phyloP scores from a whole-genome alignment of 2,329 filamentous ascomycete species.

The Penicillium griseofulvum region DNA sequence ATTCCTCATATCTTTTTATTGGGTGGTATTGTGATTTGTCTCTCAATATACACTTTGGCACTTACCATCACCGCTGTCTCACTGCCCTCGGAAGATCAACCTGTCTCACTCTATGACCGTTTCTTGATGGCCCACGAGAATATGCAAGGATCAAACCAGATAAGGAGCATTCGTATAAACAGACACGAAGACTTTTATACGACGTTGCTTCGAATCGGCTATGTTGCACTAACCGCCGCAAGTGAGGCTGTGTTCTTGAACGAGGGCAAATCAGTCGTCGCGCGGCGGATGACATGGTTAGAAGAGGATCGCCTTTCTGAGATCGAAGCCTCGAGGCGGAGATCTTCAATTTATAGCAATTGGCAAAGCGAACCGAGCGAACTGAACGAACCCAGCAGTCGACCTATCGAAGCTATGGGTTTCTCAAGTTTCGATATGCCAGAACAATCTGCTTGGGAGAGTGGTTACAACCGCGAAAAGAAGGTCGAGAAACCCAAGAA shows the following conservation, averaged over 20 bases:
- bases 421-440: constrained; percentile 36
- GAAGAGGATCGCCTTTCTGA: constrained; percentile 83
- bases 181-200: constrained; percentile 96
- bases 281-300: constrained; percentile 81
- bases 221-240: constrained; percentile 84
- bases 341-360: constrained; percentile 16
- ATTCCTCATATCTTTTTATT: constrained; percentile 90
- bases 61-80: constrained; percentile 72
- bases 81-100: constrained; percentile 52
- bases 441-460: constrained; percentile 41
- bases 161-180: constrained; percentile 75
- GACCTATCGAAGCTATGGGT: constrained; percentile 33
- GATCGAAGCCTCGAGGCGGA: constrained; percentile 55
- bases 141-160: constrained; percentile 85
- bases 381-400: constrained; percentile 1
- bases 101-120: constrained; percentile 56
- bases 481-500: constrained; percentile 43
- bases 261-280: constrained; percentile 72
- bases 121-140: constrained; percentile 74
- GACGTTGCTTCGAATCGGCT: constrained; percentile 79
- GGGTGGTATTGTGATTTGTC: constrained; percentile 71
- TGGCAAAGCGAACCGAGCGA: constrained; percentile 8
- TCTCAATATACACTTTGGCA: constrained; percentile 73
- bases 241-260: constrained; percentile 96
- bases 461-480: constrained; percentile 47